Evolutionary conservation across 2,329 filamentous ascomycete genomes (phyloP), one percentile per base, ranked within the genome.

Genomic region (Aureobasidium sp.): DNA sequence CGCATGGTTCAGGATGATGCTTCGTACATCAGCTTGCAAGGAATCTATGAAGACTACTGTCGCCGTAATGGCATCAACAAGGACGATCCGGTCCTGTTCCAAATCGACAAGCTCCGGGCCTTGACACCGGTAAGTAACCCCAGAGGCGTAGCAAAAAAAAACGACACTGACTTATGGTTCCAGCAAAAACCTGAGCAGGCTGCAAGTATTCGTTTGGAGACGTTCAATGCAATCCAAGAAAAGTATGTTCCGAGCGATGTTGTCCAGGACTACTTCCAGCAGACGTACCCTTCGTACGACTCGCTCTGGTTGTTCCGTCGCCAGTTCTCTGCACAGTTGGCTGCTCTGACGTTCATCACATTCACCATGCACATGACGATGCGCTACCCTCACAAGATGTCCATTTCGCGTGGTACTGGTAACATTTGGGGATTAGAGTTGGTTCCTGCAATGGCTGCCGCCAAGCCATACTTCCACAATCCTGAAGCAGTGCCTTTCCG

Each of bases 261-360:
- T 63, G 87, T 88, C 24, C 82, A 96, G 60, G 86, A 96, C 67
- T 97, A 93, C 78, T 97, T 97, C 83, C 89, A 92, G 71, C 81
- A 83, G 67, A 89, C 86, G 5, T 97, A 94, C 76, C 89, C 91
- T 33, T 88, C 90, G 65, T 99, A 90, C 74, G 85, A 89, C 49
- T 92, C 97, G 70, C 97, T 97, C 80, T 99, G 93, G 91, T 84
- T 99, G 62, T 99, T 99, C 90, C 89, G 94, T 63, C 87, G 92
- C 63, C 92, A 96, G 67, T 96, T 99, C 77, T 89, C 91, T 24
- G 97, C 97, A 79, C 94, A 99, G 76, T 87, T 96, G 64, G 93
- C 94, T 22, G 86, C 92, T 1, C 82, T 97, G 66, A 96, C 94
- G 0, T 99, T 99, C 78, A 96, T 99, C 89, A 97, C 94, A 4